A percentile compares a stretch with the other conserved stretches of the same genome.
phyloP scores from a whole-genome alignment of 2,329 filamentous ascomycete species.

The Neonectria coccinea region DNA sequence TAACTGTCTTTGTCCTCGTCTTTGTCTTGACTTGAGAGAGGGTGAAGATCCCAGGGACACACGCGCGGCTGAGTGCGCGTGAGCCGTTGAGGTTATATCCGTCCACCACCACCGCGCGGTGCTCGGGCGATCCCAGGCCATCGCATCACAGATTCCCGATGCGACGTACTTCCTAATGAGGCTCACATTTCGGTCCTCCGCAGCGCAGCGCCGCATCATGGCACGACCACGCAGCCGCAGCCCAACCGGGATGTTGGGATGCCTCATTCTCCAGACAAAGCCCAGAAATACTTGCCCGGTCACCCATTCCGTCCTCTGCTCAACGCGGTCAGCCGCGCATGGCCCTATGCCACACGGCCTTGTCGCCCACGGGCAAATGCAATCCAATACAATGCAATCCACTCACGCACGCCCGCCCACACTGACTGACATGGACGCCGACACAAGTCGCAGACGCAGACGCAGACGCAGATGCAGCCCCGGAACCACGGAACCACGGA shows the following conservation, averaged over 20 bases:
- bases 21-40: too few species aligned
- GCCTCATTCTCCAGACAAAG: slow-evolving; percentile 22
- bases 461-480: not conserved
- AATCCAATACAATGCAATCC: not conserved
- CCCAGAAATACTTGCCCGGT: slow-evolving; percentile 22
- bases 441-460: not conserved
- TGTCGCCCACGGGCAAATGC: slow-evolving; percentile 21
- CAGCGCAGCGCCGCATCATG: slow-evolving; percentile 24
- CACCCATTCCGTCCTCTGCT: slow-evolving; percentile 34
- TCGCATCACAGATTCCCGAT: slow-evolving; percentile 25
- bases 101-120: slow-evolving; percentile 14
- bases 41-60: not conserved
- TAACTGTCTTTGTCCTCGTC: too few species aligned
- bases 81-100: slow-evolving; percentile 37
- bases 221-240: slow-evolving; percentile 34
- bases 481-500: slow-evolving; percentile 26
- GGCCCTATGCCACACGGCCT: slow-evolving; percentile 8
- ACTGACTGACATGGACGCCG: not conserved
- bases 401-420: slow-evolving; percentile 25
- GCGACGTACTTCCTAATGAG: slow-evolving; percentile 34
- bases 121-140: slow-evolving; percentile 19
- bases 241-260: slow-evolving; percentile 24
- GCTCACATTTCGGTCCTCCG: slow-evolving; percentile 34
- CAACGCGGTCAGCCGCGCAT: slow-evolving; percentile 40
- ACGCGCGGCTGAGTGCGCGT: slow-evolving; percentile 15